Base-by-base conservation (phyloP, 768 basidiomycete genomes). In the Sporobolomyces pararoseus region DNA sequence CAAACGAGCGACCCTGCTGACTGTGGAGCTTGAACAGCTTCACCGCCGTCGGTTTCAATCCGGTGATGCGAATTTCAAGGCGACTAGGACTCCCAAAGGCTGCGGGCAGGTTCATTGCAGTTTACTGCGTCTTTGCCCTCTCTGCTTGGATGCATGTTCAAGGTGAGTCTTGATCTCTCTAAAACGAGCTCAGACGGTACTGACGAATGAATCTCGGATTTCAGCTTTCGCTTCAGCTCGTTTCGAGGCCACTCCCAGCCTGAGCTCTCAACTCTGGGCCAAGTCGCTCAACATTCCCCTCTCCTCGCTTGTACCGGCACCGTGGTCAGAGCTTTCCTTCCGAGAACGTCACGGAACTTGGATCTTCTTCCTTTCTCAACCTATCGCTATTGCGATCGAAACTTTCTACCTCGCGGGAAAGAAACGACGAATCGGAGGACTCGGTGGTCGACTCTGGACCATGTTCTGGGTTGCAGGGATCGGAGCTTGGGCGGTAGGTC, bases 61-160 rank as follows among this genome's bases (percentile, higher is more conserved):
- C 71, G 1, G n/a, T 54, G 31, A 7, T 61, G 16, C 16, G 10
- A 7, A 25, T 72, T 23, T 31, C 57, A 0, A 21, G 47, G 0
- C 25, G 27, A 1, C 31, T 66, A 2, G 63, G 68, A 14, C 21
- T 70, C 16, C 68, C 68, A 6, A 65, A 59, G n/a, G 4, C 55
- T 2, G 35, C 29, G 0, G 60, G 52, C 13, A 42, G 47, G 37
- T 59, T 68, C 14, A 25, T 58, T 12, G 71, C 63, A 2, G 66
- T 64, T 3, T 27, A 62, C 5, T 37, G 44, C 32, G 71, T 72
- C 7, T 72, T 72, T n/a, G 34, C 23, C 0, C 52, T 68, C 0
- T 54, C 50, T 0, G 71, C 35, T 0, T 72, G 71, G 71, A 68
- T 72, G 63, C 71, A 72, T 32, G 64, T 54, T 25, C 71, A 68